These are phyloP conservation scores for Colletotrichum aenigma DNA, from an alignment of 2,329 filamentous ascomycete genomes.

Conservation along the genomic window DNA sequence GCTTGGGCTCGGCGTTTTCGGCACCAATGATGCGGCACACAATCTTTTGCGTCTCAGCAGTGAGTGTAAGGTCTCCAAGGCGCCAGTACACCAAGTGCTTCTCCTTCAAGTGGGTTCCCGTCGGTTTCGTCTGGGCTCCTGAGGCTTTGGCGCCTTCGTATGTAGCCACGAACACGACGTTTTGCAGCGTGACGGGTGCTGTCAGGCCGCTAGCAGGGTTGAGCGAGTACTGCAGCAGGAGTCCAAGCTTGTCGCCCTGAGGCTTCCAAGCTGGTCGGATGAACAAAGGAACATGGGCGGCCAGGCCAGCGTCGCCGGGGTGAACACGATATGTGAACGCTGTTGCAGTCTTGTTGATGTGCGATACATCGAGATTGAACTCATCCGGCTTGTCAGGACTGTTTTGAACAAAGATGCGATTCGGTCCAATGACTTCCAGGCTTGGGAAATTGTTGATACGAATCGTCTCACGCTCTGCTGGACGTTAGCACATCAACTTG, in stretches of 20 bases:
- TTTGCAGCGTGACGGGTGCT: slow-evolving; percentile 58
- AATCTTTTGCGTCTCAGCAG: slow-evolving; percentile 72
- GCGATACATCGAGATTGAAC: slow-evolving; percentile 76
- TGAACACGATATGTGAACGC: slow-evolving; percentile 95
- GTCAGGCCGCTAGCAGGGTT: slow-evolving; percentile 69
- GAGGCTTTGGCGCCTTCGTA: slow-evolving; percentile 71
- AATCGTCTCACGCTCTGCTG: slow-evolving; percentile 66
- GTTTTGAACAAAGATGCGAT: slow-evolving; percentile 86
- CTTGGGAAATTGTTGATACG: slow-evolving; percentile 85
- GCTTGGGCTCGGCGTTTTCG: slow-evolving; percentile 70
- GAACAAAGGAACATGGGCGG: slow-evolving; percentile 71
- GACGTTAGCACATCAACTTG: background rate
- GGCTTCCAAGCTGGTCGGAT: slow-evolving; percentile 82
- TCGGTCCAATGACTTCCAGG: slow-evolving; percentile 93
- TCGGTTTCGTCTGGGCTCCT: slow-evolving; percentile 77
- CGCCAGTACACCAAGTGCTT: slow-evolving; percentile 82
- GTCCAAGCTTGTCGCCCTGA: slow-evolving; percentile 82
- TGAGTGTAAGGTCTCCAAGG: slow-evolving; percentile 74
- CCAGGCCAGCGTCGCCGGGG: slow-evolving; percentile 58
- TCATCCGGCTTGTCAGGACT: slow-evolving; percentile 72
- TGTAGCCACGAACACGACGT: slow-evolving; percentile 74
- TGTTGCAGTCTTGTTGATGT: slow-evolving; percentile 75
- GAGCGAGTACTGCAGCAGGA: slow-evolving; percentile 82
- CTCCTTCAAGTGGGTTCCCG: slow-evolving; percentile 79
- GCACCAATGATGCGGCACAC: slow-evolving; percentile 81